phyloP scores from a whole-genome alignment of 2,329 filamentous ascomycete species.

The Passalora sequoiae region DNA sequence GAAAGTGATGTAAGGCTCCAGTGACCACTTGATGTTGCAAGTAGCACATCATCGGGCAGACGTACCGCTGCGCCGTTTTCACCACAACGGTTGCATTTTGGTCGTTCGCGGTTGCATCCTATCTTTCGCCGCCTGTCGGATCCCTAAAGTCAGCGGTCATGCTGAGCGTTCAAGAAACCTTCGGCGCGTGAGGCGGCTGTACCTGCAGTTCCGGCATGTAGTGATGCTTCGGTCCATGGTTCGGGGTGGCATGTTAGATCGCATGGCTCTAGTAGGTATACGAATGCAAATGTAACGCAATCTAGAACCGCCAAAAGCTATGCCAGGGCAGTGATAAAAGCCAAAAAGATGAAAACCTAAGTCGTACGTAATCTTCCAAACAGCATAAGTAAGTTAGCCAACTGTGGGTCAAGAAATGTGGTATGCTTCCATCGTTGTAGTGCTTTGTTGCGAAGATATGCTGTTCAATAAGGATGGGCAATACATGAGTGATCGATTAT shows the following conservation, averaged over 20 bases:
- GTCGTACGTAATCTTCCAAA: too few relatives aligned
- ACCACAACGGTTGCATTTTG: constrained; percentile 16
- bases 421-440: too few relatives aligned
- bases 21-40: not conserved
- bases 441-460: too few relatives aligned
- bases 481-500: too few relatives aligned
- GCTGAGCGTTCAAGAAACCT: not conserved
- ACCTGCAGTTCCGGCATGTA: constrained; percentile 19
- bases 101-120: constrained; percentile 13
- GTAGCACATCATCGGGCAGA: not conserved
- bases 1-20: too few relatives aligned
- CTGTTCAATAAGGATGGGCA: too few relatives aligned
- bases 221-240: constrained; percentile 15
- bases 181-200: not conserved
- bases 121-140: constrained; percentile 15
- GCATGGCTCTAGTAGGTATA: not conserved
- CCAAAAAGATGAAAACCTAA: too few relatives aligned
- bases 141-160: constrained; percentile 2
- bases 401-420: too few relatives aligned
- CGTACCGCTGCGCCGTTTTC: constrained; percentile 16
- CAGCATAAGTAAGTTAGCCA: too few relatives aligned
- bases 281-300: not conserved
- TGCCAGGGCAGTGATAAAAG: too few relatives aligned
- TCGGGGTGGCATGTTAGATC: constrained; percentile 14
- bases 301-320: not conserved